A percentile compares a stretch with the other conserved stretches of the same genome.
phyloP scores from a whole-genome alignment of 2,329 filamentous ascomycete genomes.

The Calonectria pteridis region DNA sequence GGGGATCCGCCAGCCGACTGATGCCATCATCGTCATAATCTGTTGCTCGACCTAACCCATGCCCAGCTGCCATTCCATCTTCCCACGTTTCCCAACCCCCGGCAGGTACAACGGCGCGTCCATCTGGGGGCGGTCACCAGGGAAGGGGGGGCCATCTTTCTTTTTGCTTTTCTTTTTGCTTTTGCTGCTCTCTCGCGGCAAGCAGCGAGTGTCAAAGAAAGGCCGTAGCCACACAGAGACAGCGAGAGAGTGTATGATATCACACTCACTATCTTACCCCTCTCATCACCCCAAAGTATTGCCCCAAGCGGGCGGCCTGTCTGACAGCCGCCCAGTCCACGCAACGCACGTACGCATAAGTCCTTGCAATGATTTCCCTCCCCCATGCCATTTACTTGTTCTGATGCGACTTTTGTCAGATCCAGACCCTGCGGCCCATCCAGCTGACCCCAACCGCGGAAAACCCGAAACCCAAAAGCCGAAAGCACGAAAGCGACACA shows the following conservation, averaged over 20 bases:
- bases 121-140: not conserved
- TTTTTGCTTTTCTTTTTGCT: not conserved
- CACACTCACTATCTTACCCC: not conserved
- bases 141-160: not conserved
- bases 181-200: not conserved
- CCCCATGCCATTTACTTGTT: not conserved
- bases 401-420: constrained; percentile 6
- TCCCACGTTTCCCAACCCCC: constrained; percentile 17
- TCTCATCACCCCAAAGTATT: not conserved
- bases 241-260: not conserved
- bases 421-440: constrained; percentile 6
- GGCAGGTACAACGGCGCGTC: constrained; percentile 6
- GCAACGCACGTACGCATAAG: not conserved
- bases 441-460: constrained; percentile 1
- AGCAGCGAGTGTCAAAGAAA: not conserved
- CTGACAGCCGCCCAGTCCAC: not conserved
- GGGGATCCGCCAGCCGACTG: constrained; percentile 9
- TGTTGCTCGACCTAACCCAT: not conserved
- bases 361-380: constrained; percentile 10
- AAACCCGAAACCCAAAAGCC: constrained; percentile 10
- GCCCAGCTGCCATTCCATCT: constrained; percentile 13
- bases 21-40: constrained; percentile 23
- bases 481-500: not conserved
- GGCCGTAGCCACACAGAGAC: not conserved
- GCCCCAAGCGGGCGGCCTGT: not conserved